A percentile compares a stretch with the other conserved stretches of the same genome.
Evolutionary conservation across 1,284 basidiomycete genomes (phyloP).

Genomic region (Cutaneotrichosporon sp.): DNA sequence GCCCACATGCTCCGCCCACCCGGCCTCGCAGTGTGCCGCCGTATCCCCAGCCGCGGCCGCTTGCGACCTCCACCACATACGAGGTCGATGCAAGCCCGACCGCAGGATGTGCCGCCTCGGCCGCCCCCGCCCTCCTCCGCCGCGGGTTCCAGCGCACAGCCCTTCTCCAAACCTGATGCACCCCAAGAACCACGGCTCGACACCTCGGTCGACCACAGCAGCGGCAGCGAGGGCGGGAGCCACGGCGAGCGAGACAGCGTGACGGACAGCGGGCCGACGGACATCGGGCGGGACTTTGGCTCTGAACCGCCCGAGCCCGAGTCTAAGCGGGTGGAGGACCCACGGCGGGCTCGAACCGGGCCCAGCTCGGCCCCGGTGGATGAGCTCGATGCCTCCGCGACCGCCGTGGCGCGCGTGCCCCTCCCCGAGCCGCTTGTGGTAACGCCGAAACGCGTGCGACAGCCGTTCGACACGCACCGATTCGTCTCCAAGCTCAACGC

Average conservation of each 20-base stretch:
- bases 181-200: background rate
- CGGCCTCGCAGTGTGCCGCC: background rate
- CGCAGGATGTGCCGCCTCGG: background rate
- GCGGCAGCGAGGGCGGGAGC: no score
- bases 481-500: constrained; percentile 52
- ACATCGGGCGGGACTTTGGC: constrained; percentile 1
- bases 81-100: background rate
- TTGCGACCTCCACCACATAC: constrained; percentile 1
- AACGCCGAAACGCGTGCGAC: constrained; percentile 25
- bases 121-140: background rate
- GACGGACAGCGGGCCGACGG: background rate
- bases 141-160: background rate
- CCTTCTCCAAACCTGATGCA: background rate
- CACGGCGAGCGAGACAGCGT: background rate
- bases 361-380: constrained; percentile 2
- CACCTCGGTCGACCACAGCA: background rate
- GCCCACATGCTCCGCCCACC: background rate
- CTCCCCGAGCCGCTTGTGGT: constrained; percentile 15
- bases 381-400: constrained; percentile 12
- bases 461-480: constrained; percentile 54
- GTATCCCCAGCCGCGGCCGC: background rate
- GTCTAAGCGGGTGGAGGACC: background rate
- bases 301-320: background rate
- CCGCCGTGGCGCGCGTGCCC: constrained; percentile 15
- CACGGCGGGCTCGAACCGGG: background rate